phyloP scores from a whole-genome alignment of 345 rosid genomes.

The Gossypium turneri region DNA sequence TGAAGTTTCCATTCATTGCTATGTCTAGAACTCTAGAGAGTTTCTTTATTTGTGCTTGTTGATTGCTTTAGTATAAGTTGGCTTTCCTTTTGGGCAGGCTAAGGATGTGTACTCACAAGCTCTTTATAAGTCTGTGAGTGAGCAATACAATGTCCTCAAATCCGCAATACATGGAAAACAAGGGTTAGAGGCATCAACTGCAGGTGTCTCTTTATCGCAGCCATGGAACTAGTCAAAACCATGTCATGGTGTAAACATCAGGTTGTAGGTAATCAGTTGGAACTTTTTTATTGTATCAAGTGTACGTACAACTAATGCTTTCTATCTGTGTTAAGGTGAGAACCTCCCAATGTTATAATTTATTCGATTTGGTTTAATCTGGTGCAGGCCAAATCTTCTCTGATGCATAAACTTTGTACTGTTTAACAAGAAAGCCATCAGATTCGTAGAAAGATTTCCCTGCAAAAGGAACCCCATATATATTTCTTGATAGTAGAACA shows the following conservation, averaged over 20 bases:
- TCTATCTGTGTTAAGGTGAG: background rate
- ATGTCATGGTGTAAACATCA: background rate
- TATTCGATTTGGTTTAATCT: constrained; percentile 1
- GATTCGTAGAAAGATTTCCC: background rate
- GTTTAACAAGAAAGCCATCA: background rate
- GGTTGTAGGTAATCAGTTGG: background rate
- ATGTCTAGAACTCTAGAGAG: background rate
- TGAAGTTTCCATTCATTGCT: background rate
- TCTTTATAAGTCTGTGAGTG: constrained; percentile 50
- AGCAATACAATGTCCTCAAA: constrained; percentile 65
- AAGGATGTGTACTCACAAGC: constrained; percentile 53
- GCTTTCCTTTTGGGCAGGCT: constrained; percentile 47
- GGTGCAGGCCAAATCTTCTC: background rate
- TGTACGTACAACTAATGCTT: background rate
- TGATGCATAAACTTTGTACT: background rate
- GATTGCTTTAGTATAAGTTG: constrained; percentile 10
- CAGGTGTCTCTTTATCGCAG: constrained; percentile 67
- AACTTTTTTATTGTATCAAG: background rate
- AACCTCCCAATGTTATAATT: background rate
- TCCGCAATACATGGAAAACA: constrained; percentile 58
- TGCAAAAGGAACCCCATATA: background rate
- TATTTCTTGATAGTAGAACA: background rate
- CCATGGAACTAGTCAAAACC: constrained; percentile 60
- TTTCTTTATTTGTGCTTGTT: constrained; percentile 1
- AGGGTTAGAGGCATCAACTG: constrained; percentile 66